Percentiles rank a stretch among this genome's conserved stretches.
These are phyloP conservation scores for Castanea sativa DNA, from an alignment of 306 rosid genomes.

Conservation along the genomic window DNA sequence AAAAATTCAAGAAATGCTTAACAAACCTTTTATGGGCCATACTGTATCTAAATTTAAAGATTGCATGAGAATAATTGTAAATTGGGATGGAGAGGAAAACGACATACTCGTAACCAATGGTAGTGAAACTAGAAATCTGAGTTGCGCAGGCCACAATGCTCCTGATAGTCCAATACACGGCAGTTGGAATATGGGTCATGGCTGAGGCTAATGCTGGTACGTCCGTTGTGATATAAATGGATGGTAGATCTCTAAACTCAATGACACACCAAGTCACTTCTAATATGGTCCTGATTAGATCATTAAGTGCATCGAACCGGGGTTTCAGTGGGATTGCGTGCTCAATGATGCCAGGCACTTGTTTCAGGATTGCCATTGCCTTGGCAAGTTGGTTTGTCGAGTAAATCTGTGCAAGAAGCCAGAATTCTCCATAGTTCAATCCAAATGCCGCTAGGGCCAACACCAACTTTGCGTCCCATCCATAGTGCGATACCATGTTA, in stretches of 20 bases:
- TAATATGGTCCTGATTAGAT: conserved; percentile 32
- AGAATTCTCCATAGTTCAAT: conserved; percentile 41
- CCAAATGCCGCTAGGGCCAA: conserved; percentile 47
- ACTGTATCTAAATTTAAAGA: no score
- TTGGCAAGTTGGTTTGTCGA: conserved; percentile 40
- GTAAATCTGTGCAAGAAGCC: conserved; percentile 48
- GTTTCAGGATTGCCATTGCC: conserved; percentile 50
- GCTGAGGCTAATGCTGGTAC: conserved; percentile 13
- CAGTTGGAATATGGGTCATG: conserved; percentile 35
- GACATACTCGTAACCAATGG: conserved; percentile 48
- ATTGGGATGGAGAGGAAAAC: not conserved
- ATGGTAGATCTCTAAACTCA: conserved; percentile 40
- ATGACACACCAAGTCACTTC: conserved; percentile 44
- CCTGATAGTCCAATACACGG: conserved; percentile 42
- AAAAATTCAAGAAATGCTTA: not conserved
- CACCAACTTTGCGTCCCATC: conserved; percentile 56
- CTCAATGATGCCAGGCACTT: conserved; percentile 46
- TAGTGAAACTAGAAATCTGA: conserved; percentile 43
- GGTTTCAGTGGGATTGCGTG: conserved; percentile 29
- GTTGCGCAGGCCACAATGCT: conserved; percentile 42
- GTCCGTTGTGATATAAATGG: conserved; percentile 19
- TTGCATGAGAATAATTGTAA: not conserved
- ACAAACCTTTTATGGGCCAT: no score
- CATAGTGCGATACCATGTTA: conserved; percentile 34
- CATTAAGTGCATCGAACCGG: conserved; percentile 49